Evolutionary conservation across 2,329 filamentous ascomycete species (phyloP), one percentile per base, ranked within the genome.

Genomic region (Penicillium glabrum): DNA sequence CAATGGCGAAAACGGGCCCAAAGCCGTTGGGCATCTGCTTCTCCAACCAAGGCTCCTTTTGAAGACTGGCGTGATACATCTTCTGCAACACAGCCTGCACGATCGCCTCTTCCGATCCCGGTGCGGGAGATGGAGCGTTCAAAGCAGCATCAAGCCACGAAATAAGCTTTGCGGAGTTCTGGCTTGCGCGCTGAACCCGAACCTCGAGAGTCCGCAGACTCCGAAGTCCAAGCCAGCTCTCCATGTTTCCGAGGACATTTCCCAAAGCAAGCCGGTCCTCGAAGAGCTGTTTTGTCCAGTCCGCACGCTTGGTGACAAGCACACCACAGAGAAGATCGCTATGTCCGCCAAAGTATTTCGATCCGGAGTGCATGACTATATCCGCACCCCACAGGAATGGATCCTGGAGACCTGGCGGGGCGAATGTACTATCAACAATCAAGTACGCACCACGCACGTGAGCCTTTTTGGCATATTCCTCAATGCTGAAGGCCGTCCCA

Each of bases 261-360:
- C 93, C 93, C 14, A 97, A 77, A 58, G 86, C 83, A n/a, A 91
- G 69, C 2, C 93, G 81, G 70, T 98, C 93, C 2, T 74, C 72
- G 43, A 80, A 76, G 67, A 97, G 75, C 21, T 73, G 77, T 46
- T 74, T 71, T 13, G 85, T 70, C 87, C 87, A 89, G 5, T 78
- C 79, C 49, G 79, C 65, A 41, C 76, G 75, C 24, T 82, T 78
- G 7, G 91, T 82, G 0, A 86, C 84, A 39, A 98, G 77, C 27
- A 95, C 87, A 27, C 93, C 93, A 70, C 90, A 95, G 8, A 98
- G 84, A 84, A 97, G 83, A 76, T 98, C 93, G 63, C 88, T 93
- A 77, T 98, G 93, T 0, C 93, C 93, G 26, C 93, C 93, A 63
- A 98, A 84, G 76, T 97, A 98, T 81, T 97, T 98, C 16, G 92